Evolutionary conservation across 768 basidiomycete genomes (phyloP), one percentile per base, ranked within the genome.

Genomic region (Dendrothele bispora): DNA sequence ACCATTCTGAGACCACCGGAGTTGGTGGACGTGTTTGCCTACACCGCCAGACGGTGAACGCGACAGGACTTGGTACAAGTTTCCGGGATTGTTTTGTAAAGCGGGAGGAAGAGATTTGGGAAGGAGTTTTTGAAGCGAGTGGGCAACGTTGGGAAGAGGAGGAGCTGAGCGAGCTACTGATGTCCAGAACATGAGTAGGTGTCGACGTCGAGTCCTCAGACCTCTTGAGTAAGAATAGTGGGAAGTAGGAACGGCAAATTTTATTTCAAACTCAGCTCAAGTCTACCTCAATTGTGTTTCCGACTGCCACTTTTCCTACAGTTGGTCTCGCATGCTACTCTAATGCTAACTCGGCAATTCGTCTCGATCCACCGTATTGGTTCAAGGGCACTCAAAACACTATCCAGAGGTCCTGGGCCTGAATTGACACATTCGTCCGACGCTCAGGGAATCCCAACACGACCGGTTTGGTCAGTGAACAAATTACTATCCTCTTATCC

Each of bases 391-490:
- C 24, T 37, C 45, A 52, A 34, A 41, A 45, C 27, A 32, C 29
- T 40, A 12, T 51, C 48, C 27, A 37, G 15, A 21, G 34, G 47
- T 49, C 11, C 44, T 41, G 7, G 53, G 55, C 32, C 53, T 24
- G 57, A 67, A 42, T 74, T n/a, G n/a, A n/a, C n/a, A n/a, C n/a
- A n/a, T n/a, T n/a, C n/a, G n/a, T n/a, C 74, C 2, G 88, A 91
- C 55, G 63, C 74, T 4, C 79, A 69, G 47, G 84, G 83, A 15
- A 79, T 91, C 47, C 90, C 90, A 5, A 48, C 72, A 0, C 63
- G 67, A 37, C 84, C 90, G 18, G 84, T 85, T 1, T 92, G 91
- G 91, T 92, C 91, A 44, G 84, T 93, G 39, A 75, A 83, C 56
- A 69, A 84, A 39, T 75, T 92, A 7, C 66, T 92, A 5, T 84